Conservation (phyloP, 495 filamentous ascomycete genomes). For the Mycothermus thermophilus region DNA sequence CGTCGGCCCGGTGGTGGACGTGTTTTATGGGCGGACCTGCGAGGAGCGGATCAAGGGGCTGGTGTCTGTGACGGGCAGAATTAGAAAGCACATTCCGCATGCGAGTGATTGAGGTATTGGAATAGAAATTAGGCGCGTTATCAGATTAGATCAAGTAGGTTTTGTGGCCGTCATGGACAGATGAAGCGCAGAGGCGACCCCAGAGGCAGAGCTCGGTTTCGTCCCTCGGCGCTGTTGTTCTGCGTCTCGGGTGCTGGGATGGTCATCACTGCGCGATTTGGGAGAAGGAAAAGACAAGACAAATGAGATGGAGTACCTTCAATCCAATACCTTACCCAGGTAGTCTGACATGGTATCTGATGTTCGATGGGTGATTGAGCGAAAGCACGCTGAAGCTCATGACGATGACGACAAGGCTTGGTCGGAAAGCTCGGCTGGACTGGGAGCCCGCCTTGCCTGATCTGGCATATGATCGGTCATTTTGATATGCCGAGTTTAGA, state of each 20-base stretch:
- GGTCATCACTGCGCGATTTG: too few species aligned
- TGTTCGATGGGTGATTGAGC: too few species aligned
- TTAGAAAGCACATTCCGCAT: conserved; percentile 25
- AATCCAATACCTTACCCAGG: too few species aligned
- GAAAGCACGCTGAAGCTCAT: too few species aligned
- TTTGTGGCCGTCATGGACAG: conserved; percentile 33
- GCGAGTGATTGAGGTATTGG: conserved; percentile 1
- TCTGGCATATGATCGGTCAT: too few species aligned
- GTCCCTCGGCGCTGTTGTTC: conserved; percentile 19
- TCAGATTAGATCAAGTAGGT: conserved; percentile 46
- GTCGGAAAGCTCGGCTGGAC: too few species aligned
- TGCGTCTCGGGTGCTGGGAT: conserved; percentile 25
- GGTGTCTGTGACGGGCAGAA: conserved; percentile 39
- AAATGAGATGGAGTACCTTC: background rate
- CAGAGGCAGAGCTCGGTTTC: conserved; percentile 32
- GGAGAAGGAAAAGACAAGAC: too few species aligned
- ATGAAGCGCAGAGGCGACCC: conserved; percentile 36
- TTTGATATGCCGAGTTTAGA: too few species aligned
- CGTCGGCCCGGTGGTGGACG: conserved; percentile 61
- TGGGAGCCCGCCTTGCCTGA: too few species aligned
- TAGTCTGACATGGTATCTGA: too few species aligned
- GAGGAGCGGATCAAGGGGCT: conserved; percentile 44
- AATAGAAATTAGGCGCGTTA: conserved; percentile 6
- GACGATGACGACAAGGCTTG: too few species aligned
- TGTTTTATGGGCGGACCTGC: conserved; percentile 47